Base-by-base conservation (phyloP, 169 alveolate species). In the Cryptosporidium ryanae region DNA sequence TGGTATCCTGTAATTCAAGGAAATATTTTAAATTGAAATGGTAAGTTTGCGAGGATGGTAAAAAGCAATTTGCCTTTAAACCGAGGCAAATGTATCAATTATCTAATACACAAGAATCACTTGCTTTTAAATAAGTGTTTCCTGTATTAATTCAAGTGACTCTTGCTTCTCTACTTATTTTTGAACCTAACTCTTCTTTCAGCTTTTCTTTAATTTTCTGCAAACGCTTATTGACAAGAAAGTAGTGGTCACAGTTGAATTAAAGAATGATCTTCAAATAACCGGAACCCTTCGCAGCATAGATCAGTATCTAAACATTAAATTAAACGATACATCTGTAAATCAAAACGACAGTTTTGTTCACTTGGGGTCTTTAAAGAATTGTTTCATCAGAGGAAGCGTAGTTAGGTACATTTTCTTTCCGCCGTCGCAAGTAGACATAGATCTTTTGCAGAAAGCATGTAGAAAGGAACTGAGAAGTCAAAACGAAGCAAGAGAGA, bases 361-460 rank as follows among this genome's bases (percentile, higher is more conserved):
- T 10, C 98, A 97, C 70, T 92, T 97, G 90, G 96, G 95, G 66
- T 93, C 97, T 4, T 92, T 96, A 21, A 94, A 95, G 89, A 96
- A 95, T 83, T 94, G 98, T 87, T 97, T 97, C 67, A 96, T 97
- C 3, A 91, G 99, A 64, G 99, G 99, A 55, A 95, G 98, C 17
- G 98, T 95, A 15, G 97, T 97, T 2, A 95, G 99, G 52, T 97
- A 97, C 84, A 94, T 97, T 29, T 97, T 94, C 82, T 82, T 97
- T 43, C 96, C 95, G 13, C 92, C 95, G 21, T 90, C 94, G 5
- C 98, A 96, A 57, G 94, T 97, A 55, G 96, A 96, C 90, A 82
- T 94, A 15, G 97, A 95, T 63, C 94, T 95, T 65, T 90, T 96
- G 48, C 97, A 94, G 84, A 96, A 94, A 61, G 96, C 96, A 57